Base-by-base conservation (phyloP, 495 filamentous ascomycete genomes). In the Aspergillus affinis region DNA sequence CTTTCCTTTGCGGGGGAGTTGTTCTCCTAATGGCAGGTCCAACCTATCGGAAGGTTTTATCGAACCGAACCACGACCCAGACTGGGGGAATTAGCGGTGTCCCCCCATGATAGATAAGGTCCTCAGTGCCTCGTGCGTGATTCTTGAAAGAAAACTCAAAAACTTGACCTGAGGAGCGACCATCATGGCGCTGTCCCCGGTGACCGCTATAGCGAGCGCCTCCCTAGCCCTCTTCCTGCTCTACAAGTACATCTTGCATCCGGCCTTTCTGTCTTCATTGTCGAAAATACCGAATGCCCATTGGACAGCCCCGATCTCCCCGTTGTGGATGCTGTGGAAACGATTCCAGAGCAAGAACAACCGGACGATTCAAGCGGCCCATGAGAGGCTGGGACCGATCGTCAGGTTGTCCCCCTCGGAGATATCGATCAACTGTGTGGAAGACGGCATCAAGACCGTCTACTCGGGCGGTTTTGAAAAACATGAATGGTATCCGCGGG, bases 391-490 rank as follows among this genome's bases (percentile, higher is more conserved):
- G 41, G 84, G 84, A 6, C 77, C 79, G 19, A 72, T 86, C 29
- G 75, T 87, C 17, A 75, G 84, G 58, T 73, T 85, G 6, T 79
- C 76, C 0, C 84, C 83, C 0, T 78, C 81, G 26, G 83, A 86
- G 63, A 69, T 86, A 53, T 80, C 82, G 55, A 78, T 92, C 21
- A 84, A 86, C 66, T 86, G 79, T 62, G 70, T 88, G 9, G 83
- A 89, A 46, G 72, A 68, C 30, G 81, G 83, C 23, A 82, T 92
- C 63, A 84, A 86, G 59, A 82, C 83, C 13, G 80, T 93, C 6
- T 92, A 92, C 70, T 81, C 82, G 9, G 90, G 89, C 20, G 88
- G 87, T 0, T 91, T 89, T 65, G 88, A 90, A 66, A 93, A 93
- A 64, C 82, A 86, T 66, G 76, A 79, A 23, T 93, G 88, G 88